Evolutionary conservation across 805 yeast species (phyloP).

Genomic region (Ogataea pilisensis): DNA sequence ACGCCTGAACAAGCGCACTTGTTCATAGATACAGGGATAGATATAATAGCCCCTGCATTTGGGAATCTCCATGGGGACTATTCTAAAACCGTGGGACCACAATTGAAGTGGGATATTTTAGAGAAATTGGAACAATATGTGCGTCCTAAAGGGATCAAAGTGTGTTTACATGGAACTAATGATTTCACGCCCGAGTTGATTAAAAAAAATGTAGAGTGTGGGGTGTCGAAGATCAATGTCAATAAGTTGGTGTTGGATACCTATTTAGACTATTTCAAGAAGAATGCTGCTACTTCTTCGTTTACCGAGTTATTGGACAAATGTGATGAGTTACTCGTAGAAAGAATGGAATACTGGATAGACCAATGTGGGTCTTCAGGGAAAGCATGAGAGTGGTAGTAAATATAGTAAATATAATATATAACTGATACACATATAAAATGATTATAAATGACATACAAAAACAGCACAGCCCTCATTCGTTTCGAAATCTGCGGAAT

Average conservation of each 20-base stretch:
- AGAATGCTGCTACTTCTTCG: conserved; percentile 21
- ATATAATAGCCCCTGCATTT: conserved; percentile 34
- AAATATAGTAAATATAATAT: background rate
- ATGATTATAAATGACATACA: no score
- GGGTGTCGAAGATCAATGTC: conserved; percentile 32
- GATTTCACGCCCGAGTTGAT: conserved; percentile 29
- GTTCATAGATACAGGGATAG: conserved; percentile 33
- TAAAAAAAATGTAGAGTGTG: conserved; percentile 23
- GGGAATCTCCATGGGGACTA: conserved; percentile 37
- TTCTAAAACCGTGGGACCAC: conserved; percentile 31
- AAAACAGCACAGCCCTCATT: conserved; percentile 1
- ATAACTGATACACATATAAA: no score
- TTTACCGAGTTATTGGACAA: conserved; percentile 28
- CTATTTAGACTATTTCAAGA: conserved; percentile 23
- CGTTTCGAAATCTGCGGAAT: background rate
- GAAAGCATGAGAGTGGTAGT: conserved; percentile 1
- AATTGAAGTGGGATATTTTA: conserved; percentile 23
- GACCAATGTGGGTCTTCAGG: conserved; percentile 25
- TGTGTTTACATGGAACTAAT: conserved; percentile 35
- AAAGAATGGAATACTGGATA: conserved; percentile 29
- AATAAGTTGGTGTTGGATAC: conserved; percentile 29
- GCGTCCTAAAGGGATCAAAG: conserved; percentile 16
- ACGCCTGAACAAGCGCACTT: conserved; percentile 31
- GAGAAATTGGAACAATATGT: conserved; percentile 23
- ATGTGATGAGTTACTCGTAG: conserved; percentile 21